Evolutionary conservation across 257 asterid genomes (phyloP).

Genomic region (Leonotis leonurus): DNA sequence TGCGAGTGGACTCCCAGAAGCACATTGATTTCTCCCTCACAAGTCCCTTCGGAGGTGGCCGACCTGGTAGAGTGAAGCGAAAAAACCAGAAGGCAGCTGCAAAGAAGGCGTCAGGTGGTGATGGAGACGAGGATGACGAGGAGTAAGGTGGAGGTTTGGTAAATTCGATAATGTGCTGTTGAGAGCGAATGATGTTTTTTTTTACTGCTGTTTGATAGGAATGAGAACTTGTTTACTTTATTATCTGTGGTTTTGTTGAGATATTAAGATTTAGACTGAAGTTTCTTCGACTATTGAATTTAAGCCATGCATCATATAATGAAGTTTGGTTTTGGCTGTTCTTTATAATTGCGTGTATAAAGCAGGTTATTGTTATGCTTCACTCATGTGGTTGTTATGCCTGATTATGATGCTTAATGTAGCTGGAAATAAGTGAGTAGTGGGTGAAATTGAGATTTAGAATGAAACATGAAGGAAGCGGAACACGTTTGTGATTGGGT

Average conservation of each 20-base stretch:
- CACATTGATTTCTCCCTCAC: slow-evolving; percentile 53
- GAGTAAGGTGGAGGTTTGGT: slow-evolving; percentile 16
- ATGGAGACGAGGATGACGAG: slow-evolving; percentile 53
- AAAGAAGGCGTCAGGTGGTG: slow-evolving; percentile 57
- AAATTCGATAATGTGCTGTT: neutral
- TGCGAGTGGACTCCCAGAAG: slow-evolving; percentile 52
- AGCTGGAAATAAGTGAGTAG: too few species aligned
- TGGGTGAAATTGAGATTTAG: too few species aligned
- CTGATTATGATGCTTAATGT: too few species aligned
- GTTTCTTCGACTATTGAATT: neutral
- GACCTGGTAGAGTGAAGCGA: slow-evolving; percentile 52
- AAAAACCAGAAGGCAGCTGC: slow-evolving; percentile 50
- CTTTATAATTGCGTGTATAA: too few species aligned
- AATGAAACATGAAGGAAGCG: too few species aligned
- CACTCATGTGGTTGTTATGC: too few species aligned
- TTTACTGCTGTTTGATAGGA: slow-evolving; percentile 13
- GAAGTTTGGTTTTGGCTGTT: neutral
- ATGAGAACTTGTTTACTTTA: neutral
- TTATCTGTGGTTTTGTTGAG: slow-evolving; percentile 11
- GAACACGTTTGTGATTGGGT: too few species aligned
- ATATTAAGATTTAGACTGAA: neutral
- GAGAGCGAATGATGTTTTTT: neutral
- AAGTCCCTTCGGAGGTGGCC: slow-evolving; percentile 58
- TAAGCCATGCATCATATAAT: neutral
- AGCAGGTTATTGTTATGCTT: too few species aligned